Base-by-base conservation (phyloP, 495 filamentous ascomycete species). In the Aspergillus campestris region DNA sequence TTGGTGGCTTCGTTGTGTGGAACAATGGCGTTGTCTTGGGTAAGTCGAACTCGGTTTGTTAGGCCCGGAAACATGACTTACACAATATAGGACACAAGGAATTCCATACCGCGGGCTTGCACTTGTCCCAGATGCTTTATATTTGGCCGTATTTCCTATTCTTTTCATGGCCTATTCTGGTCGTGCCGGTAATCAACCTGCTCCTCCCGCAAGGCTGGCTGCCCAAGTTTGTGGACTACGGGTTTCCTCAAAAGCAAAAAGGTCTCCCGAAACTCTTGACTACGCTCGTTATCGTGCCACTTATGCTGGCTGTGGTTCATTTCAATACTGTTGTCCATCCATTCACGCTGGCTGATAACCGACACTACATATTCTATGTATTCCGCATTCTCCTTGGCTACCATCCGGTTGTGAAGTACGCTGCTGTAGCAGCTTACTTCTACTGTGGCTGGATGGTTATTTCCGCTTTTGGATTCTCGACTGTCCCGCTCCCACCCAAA, bases 281-380 rank as follows among this genome's bases (percentile, higher is more conserved):
- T 5, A 51, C 53, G 10, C 10, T 71, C 24, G 24, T 56, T 10
- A 65, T 72, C 18, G 47, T 81, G 1, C 61, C 58, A 3, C 32
- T 70, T 6, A 78, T 83, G 49, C 57, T 81, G 15, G 55, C 61
- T 5, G 71, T 84, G 8, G 77, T 94, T 18, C 75, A 81, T 49
- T 83, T 71, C 73, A 97, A 96, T 71, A 97, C 92, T 33, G 81
- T 94, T 47, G 79, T 98, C 42, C 92, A 98, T 60, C 92, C 92
- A 1, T 98, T 96, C 55, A 94, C 91, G 1, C 76, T 97, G 3
- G 92, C 92, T 28, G 92, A 98, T 60, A 98, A 98, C 65, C 74
- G 92, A 3, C 94, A 97, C 60, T 98, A 95, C 68, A 79, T 92
- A 45, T 98, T 98, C 67, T 98, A 98, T 64, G 72, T 92, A 46